phyloP scores from a whole-genome alignment of 345 rosid genomes.

The Moringa oleifera region DNA sequence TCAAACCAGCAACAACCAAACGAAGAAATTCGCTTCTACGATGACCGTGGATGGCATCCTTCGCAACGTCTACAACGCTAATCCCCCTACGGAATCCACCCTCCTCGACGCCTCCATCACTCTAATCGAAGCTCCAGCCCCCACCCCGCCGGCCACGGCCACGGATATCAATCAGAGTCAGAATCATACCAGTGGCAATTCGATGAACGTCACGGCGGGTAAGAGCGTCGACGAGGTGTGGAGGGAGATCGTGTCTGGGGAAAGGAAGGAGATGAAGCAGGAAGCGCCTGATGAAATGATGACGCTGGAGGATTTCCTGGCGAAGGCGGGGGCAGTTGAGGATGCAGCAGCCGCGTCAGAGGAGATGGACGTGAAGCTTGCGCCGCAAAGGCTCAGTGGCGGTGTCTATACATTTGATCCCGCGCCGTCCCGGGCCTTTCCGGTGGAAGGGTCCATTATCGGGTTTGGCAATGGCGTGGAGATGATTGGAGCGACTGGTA shows the following conservation, averaged over 20 bases:
- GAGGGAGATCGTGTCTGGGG: conserved; percentile 77
- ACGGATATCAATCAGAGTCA: conserved; percentile 19
- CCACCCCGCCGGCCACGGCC: background rate
- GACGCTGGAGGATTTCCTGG: conserved; percentile 92
- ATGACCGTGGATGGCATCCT: conserved; percentile 48
- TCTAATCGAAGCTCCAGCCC: conserved; percentile 32
- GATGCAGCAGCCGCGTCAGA: conserved; percentile 18
- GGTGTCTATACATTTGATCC: conserved; percentile 51
- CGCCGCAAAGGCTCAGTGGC: conserved; percentile 39
- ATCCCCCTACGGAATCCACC: conserved; percentile 18
- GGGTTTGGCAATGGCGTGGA: conserved; percentile 49
- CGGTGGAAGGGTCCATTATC: conserved; percentile 46
- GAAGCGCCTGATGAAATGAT: conserved; percentile 70
- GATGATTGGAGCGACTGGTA: conserved; percentile 22
- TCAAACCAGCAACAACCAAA: conserved; percentile 16
- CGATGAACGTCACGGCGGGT: conserved; percentile 11
- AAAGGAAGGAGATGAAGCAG: conserved; percentile 60
- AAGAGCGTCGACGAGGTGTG: conserved; percentile 74
- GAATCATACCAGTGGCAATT: conserved; percentile 4
- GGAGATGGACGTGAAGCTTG: conserved; percentile 33
- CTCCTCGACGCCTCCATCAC: conserved; percentile 37
- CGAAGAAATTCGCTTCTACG: conserved; percentile 14
- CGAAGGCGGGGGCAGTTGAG: conserved; percentile 54
- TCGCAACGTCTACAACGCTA: conserved; percentile 25
- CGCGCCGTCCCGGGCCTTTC: conserved; percentile 37